Conservation (phyloP, 140 eudicot species). For the Stevia rebaudiana region DNA sequence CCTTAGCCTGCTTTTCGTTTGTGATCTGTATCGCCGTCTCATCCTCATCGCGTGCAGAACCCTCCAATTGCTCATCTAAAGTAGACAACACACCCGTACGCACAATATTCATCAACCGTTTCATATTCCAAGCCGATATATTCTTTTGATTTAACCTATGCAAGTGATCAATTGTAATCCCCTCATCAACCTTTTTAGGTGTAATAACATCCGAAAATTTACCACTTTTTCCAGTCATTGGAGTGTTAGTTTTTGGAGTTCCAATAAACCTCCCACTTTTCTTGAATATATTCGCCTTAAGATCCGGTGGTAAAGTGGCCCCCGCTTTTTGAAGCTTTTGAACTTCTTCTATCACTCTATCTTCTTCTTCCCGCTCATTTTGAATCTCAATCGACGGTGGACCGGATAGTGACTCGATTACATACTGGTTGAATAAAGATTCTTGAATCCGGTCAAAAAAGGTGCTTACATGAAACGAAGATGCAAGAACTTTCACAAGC, state of each 20-base stretch:
- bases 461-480: slow-evolving; percentile 33
- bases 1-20: slow-evolving; percentile 44
- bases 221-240: slow-evolving; percentile 41
- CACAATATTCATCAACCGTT: slow-evolving; percentile 69
- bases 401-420: slow-evolving; percentile 38
- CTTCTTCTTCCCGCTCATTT: slow-evolving; percentile 58
- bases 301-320: slow-evolving; percentile 63
- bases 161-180: slow-evolving; percentile 69
- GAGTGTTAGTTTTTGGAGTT: slow-evolving; percentile 40
- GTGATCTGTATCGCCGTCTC: slow-evolving; percentile 55
- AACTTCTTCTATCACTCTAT: slow-evolving; percentile 54
- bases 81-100: slow-evolving; percentile 69
- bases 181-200: slow-evolving; percentile 45
- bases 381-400: slow-evolving; percentile 36
- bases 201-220: slow-evolving; percentile 32
- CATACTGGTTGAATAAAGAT: slow-evolving; percentile 43
- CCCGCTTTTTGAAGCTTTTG: slow-evolving; percentile 82
- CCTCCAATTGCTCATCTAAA: slow-evolving; percentile 61
- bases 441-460: slow-evolving; percentile 50
- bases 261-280: slow-evolving; percentile 55
- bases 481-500: slow-evolving; percentile 39
- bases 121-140: slow-evolving; percentile 93
- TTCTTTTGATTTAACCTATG: slow-evolving; percentile 77
- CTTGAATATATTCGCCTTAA: slow-evolving; percentile 55
- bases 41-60: slow-evolving; percentile 48